phyloP scores from a whole-genome alignment of 2,329 filamentous ascomycete genomes.

The Aspergillus persii region DNA sequence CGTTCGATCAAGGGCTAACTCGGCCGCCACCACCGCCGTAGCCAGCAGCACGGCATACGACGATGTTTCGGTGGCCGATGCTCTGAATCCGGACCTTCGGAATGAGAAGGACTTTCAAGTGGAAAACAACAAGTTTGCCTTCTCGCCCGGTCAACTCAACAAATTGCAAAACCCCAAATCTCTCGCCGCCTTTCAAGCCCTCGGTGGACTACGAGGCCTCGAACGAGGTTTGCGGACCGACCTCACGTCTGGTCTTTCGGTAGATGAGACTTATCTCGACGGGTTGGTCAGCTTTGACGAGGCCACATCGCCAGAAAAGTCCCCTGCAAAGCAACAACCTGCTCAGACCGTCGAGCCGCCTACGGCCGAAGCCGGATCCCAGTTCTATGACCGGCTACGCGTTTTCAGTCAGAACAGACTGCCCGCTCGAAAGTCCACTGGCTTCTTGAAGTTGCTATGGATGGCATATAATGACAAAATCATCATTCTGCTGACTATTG shows the following conservation, averaged over 20 bases:
- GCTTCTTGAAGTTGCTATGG: slow-evolving; percentile 63
- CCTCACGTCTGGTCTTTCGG: slow-evolving; percentile 68
- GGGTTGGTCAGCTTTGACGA: slow-evolving; percentile 71
- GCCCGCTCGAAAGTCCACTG: slow-evolving; percentile 62
- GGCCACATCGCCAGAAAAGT: slow-evolving; percentile 46
- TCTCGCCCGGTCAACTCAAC: slow-evolving; percentile 71
- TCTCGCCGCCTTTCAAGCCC: slow-evolving; percentile 72
- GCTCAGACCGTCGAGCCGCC: slow-evolving; percentile 3
- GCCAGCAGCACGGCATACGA: slow-evolving; percentile 30
- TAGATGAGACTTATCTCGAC: slow-evolving; percentile 68
- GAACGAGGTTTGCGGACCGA: slow-evolving; percentile 76
- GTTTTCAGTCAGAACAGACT: slow-evolving; percentile 62
- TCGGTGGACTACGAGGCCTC: slow-evolving; percentile 75
- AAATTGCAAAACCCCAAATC: slow-evolving; percentile 91
- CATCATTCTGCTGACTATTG: slow-evolving; percentile 66
- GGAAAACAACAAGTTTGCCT: slow-evolving; percentile 80
- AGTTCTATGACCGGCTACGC: slow-evolving; percentile 57
- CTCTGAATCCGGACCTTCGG: slow-evolving; percentile 71
- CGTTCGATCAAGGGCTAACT: slow-evolving; percentile 34
- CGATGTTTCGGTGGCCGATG: slow-evolving; percentile 49
- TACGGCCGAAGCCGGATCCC: slow-evolving; percentile 20
- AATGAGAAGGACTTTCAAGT: slow-evolving; percentile 74
- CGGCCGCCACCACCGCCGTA: slow-evolving; percentile 23
- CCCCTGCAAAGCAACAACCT: slow-evolving; percentile 9
- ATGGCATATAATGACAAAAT: slow-evolving; percentile 72